Conservation (phyloP, 2,329 filamentous ascomycete species). For the Pseudogymnoascus sp. region DNA sequence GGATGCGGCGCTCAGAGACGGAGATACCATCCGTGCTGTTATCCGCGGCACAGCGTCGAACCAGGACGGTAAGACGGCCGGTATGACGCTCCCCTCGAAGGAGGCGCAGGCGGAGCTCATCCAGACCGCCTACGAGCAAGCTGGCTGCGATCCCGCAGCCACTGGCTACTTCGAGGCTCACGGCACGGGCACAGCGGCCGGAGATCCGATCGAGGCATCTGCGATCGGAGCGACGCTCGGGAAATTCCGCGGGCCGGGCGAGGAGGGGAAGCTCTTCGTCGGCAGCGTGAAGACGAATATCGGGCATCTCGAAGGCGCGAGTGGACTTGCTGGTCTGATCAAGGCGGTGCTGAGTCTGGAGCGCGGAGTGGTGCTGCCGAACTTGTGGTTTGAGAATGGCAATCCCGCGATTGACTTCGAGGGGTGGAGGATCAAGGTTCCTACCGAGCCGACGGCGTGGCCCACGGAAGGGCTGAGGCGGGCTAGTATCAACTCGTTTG, state of each 20-base stretch:
- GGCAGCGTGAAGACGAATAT: conserved; percentile 26
- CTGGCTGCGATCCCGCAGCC: conserved; percentile 13
- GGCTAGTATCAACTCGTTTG: conserved; percentile 28
- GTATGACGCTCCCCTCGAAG: conserved; percentile 38
- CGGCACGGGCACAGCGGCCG: conserved; percentile 5
- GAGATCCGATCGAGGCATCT: conserved; percentile 18
- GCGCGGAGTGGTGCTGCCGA: conserved; percentile 26
- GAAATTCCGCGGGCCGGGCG: conserved; percentile 14
- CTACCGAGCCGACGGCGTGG: neutral
- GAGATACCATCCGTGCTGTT: conserved; percentile 38
- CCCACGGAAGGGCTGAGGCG: conserved; percentile 11
- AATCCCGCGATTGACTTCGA: conserved; percentile 15
- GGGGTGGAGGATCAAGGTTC: neutral
- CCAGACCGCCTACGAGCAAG: conserved; percentile 26
- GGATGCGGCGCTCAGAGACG: conserved; percentile 35
- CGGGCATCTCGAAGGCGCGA: conserved; percentile 24
- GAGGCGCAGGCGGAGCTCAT: conserved; percentile 33
- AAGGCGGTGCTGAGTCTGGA: conserved; percentile 28
- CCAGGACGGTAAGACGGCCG: conserved; percentile 39
- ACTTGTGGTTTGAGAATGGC: conserved; percentile 29
- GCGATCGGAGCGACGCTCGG: conserved; percentile 21
- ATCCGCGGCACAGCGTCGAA: conserved; percentile 38
- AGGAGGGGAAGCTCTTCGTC: conserved; percentile 14
- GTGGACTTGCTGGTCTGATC: conserved; percentile 22
- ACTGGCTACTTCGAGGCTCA: conserved; percentile 19